Base-by-base conservation (phyloP, 139 green algal species). In the Chloropicon primus region DNA sequence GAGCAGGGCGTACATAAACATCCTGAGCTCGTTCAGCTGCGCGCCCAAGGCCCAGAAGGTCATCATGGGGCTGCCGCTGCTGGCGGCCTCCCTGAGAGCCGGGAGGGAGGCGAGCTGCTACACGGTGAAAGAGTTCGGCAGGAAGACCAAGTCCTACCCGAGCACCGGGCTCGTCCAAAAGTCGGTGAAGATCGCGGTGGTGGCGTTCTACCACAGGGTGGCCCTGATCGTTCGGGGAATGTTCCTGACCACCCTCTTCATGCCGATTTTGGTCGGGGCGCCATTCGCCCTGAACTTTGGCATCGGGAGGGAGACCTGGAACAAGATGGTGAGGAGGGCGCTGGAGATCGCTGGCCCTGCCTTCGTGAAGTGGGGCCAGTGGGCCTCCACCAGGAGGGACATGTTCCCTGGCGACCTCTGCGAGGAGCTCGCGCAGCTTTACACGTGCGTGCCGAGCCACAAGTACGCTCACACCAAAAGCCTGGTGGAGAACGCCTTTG, bases 361-460 rank as follows among this genome's bases (percentile, higher is more conserved):
- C 0, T 96, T 94, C 79, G 96, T 97, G 78, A 97, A 97, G 86
- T 98, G 93, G 94, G 95, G 91, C 0, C 95, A 99, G 85, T 99
- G 95, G 95, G 89, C 91, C 1, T 87, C 92, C 24, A 94, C 92
- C 0, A 84, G 95, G 21, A 80, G 80, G 22, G 95, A 99, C 87
- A 80, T 99, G 25, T 98, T 99, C 79, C 93, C 95, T 0, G 83
- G 83, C 80, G 81, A 85, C 71, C 74, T 92, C 28, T 84, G 83
- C 75, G 21, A 79, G 24, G 85, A 91, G 53, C 87, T 98, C 76
- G 88, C 88, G 77, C 74, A 82, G 28, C 85, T 98, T 74, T 90
- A 91, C 74, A 84, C 75, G 22, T 22, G 79, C 23, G 88, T 84
- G 26, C 87, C 87, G 0, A 71, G 77, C 29, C 88, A 92, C 78